Percentiles rank a stretch among this genome's conserved stretches.
phyloP scores from a whole-genome alignment of 1,284 basidiomycete species.

The Ustilago tritici region DNA sequence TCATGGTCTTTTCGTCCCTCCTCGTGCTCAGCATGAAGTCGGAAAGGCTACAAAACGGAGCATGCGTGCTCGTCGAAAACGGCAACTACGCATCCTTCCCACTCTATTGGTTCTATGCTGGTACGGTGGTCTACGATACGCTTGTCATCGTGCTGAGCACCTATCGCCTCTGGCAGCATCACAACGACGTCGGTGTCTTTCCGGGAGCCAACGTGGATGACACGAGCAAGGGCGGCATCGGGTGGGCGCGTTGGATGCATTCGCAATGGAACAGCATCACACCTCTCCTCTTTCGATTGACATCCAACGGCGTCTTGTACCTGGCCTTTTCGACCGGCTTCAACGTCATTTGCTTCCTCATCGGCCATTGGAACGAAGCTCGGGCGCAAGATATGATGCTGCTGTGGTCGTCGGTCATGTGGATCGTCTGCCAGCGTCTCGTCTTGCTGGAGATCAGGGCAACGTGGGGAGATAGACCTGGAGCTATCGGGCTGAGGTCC shows the following conservation, averaged over 20 bases:
- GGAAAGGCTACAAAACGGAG: constrained; percentile 25
- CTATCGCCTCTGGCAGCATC: constrained; percentile 46
- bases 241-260: constrained; percentile 19
- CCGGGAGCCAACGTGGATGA: constrained; percentile 11
- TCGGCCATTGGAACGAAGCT: constrained; percentile 31
- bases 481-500: background rate
- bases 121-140: constrained; percentile 50
- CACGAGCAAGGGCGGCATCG: background rate
- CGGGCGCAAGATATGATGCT: constrained; percentile 52
- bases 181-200: constrained; percentile 24
- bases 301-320: constrained; percentile 56
- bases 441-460: constrained; percentile 52
- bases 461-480: constrained; percentile 29
- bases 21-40: constrained; percentile 47
- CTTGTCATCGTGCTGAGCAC: constrained; percentile 46
- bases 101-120: constrained; percentile 56
- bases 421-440: constrained; percentile 54
- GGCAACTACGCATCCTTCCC: constrained; percentile 35
- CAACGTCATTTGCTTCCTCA: constrained; percentile 54
- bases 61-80: constrained; percentile 40
- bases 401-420: constrained; percentile 56
- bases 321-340: constrained; percentile 51
- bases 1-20: constrained; percentile 48
- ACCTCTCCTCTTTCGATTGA: constrained; percentile 48
- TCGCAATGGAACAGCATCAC: constrained; percentile 43